Percentiles rank a stretch among this genome's conserved stretches.
These are phyloP conservation scores for Isatis lusitanica DNA, from an alignment of 441 rosid species.

Conservation along the genomic window DNA sequence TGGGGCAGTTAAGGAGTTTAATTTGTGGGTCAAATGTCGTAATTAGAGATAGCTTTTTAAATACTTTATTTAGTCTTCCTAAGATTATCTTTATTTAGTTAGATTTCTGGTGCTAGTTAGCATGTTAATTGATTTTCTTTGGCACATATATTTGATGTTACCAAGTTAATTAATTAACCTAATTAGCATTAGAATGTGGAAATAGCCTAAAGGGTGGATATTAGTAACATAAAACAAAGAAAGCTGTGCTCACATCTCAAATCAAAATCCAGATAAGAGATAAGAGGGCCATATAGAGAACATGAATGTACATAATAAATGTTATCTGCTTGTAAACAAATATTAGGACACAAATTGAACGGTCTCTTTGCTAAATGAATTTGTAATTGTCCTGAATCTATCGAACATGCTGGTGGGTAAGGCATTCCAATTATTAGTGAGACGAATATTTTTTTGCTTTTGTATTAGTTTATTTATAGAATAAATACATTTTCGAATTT, in stretches of 20 bases:
- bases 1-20: slow-evolving; percentile 28
- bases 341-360: neutral
- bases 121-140: neutral
- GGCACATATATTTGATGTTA: neutral
- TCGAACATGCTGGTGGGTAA: slow-evolving; percentile 33
- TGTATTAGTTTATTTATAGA: neutral
- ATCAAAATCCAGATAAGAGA: neutral
- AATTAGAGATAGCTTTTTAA: neutral
- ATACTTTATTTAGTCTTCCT: neutral
- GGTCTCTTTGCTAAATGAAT: slow-evolving; percentile 9
- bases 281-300: neutral
- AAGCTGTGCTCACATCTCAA: no score
- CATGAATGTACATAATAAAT: slow-evolving; percentile 1
- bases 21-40: slow-evolving; percentile 26
- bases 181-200: neutral
- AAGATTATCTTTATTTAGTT: neutral
- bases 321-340: neutral
- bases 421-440: slow-evolving; percentile 27
- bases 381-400: slow-evolving; percentile 7
- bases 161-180: neutral
- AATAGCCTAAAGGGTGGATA: neutral
- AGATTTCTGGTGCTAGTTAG: neutral
- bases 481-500: neutral
- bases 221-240: no score
- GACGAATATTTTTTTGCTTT: neutral